Conservation (phyloP, 805 yeast genomes). For the Geotrichum ghanense region DNA sequence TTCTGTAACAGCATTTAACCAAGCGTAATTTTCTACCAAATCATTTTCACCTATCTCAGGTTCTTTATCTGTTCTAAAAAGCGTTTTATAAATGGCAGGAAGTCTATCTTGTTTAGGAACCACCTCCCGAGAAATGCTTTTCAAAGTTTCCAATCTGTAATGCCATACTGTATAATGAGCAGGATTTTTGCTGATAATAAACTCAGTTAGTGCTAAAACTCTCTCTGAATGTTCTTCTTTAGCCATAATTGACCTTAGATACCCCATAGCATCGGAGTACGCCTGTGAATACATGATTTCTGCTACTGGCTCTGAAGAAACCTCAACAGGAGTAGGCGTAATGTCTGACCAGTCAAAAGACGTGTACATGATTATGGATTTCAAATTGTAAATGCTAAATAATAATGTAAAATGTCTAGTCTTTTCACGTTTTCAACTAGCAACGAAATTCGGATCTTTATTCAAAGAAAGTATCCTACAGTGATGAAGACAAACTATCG, state of each 20-base stretch:
- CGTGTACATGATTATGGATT: too few species aligned
- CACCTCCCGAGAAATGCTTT: slow-evolving; percentile 24
- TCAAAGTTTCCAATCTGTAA: slow-evolving; percentile 25
- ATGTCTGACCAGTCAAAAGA: slow-evolving; percentile 27
- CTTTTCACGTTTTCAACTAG: too few species aligned
- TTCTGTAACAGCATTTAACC: slow-evolving; percentile 69
- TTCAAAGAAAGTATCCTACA: slow-evolving; percentile 3
- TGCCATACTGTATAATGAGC: slow-evolving; percentile 90
- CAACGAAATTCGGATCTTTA: slow-evolving; percentile 1
- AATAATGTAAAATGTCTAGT: too few species aligned
- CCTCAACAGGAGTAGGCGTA: slow-evolving; percentile 21
- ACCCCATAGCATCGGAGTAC: slow-evolving; percentile 50
- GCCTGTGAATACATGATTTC: slow-evolving; percentile 53
- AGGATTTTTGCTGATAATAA: slow-evolving; percentile 57
- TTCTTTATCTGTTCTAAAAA: slow-evolving; percentile 4
- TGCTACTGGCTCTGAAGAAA: slow-evolving; percentile 23
- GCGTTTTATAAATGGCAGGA: neutral
- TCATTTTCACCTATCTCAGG: slow-evolving; percentile 17
- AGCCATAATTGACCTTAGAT: slow-evolving; percentile 47
- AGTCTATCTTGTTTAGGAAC: slow-evolving; percentile 11
- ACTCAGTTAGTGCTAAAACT: slow-evolving; percentile 54
- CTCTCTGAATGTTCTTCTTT: slow-evolving; percentile 55
- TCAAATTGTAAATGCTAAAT: too few species aligned
- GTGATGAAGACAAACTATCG: slow-evolving; percentile 1
- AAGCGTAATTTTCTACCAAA: slow-evolving; percentile 45